A percentile compares a stretch with the other conserved stretches of the same genome.
Conservation (phyloP, 2,329 filamentous ascomycete genomes). For the Scorias spongiosa region DNA sequence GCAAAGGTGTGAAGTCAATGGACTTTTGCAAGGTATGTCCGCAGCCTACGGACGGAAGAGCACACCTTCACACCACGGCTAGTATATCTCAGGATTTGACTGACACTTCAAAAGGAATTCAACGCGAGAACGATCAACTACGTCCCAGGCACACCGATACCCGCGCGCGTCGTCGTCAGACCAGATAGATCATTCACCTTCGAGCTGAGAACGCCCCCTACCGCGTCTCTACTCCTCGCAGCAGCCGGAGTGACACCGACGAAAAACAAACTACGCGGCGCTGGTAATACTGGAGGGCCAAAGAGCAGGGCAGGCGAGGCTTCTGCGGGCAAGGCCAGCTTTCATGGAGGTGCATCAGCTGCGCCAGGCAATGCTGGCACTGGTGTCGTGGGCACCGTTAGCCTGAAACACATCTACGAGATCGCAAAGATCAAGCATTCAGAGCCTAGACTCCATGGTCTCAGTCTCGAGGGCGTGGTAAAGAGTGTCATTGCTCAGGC, state of each 20-base stretch:
- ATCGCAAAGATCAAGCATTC: conserved; percentile 85
- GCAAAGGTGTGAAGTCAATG: conserved; percentile 97
- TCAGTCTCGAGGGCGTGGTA: conserved; percentile 70
- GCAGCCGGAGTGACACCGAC: conserved; percentile 63
- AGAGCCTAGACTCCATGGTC: conserved; percentile 38
- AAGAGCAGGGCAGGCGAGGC: conserved; percentile 22
- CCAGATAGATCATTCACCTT: conserved; percentile 89
- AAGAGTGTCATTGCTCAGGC: conserved; percentile 51
- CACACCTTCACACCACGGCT: conserved; percentile 1
- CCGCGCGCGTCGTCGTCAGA: conserved; percentile 79
- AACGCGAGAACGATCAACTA: conserved; percentile 87
- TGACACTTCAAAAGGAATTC: conserved; percentile 57
- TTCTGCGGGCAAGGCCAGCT: conserved; percentile 22
- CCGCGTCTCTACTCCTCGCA: conserved; percentile 73
- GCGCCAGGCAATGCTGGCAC: conserved; percentile 45
- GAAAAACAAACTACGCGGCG: conserved; percentile 63
- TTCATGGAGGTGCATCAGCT: conserved; percentile 6
- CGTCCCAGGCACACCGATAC: conserved; percentile 66
- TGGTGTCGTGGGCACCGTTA: conserved; percentile 70
- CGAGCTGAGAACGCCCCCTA: conserved; percentile 86
- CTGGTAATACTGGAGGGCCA: conserved; percentile 37
- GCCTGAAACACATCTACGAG: conserved; percentile 91
- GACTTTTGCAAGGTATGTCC: conserved; percentile 86
- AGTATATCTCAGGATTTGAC: background rate
- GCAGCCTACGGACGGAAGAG: background rate